Base-by-base conservation (phyloP, 306 rosid species). In the Cicer judaicum region DNA sequence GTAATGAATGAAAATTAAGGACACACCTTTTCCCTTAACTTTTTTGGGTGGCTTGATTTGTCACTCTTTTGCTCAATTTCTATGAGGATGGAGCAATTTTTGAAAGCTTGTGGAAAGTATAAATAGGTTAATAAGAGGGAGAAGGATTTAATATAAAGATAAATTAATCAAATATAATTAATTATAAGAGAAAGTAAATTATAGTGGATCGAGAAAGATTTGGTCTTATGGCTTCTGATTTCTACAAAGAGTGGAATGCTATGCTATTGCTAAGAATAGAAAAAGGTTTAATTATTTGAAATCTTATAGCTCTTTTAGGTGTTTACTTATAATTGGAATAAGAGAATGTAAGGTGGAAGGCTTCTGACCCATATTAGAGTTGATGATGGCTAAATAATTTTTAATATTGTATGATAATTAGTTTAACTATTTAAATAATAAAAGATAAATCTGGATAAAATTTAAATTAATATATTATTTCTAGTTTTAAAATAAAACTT, bases 161-260 rank as follows among this genome's bases (percentile, higher is more conserved):
- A 7, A 54, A 19, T 18, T 18, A 29, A 59, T 59, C 18, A 11
- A 29, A 34, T 59, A 29, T 11, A 59, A 59, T 6, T 10, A 42
- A 29, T 59, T 12, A 21, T 21, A 29, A 29, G 64, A 29, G 42
- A 59, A 29, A 59, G 24, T 21, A 21, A 21, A 1, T 21, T 21
- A 21, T 59, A 59, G 64, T 59, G 64, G n/a, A n/a, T n/a, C n/a
- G 64, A 59, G 64, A 59, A 59, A 59, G 5, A 59, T 41, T 59
- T 59, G 42, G 62, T 55, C 62, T 19, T 19, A 10, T 55, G 8
- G 42, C 42, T 59, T 59, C 42, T 59, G 16, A 59, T 55, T 59
- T 7, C n/a, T 29, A 8, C 16, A 59, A 59, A 59, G 42, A 29
- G 64, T 59, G 16, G 41, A 7, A 29, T 59, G 64, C 9, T 59